A percentile compares a stretch with the other conserved stretches of the same genome.
These are phyloP conservation scores for Penicillium sp. DNA, from an alignment of 2,329 filamentous ascomycete genomes.

Conservation along the genomic window DNA sequence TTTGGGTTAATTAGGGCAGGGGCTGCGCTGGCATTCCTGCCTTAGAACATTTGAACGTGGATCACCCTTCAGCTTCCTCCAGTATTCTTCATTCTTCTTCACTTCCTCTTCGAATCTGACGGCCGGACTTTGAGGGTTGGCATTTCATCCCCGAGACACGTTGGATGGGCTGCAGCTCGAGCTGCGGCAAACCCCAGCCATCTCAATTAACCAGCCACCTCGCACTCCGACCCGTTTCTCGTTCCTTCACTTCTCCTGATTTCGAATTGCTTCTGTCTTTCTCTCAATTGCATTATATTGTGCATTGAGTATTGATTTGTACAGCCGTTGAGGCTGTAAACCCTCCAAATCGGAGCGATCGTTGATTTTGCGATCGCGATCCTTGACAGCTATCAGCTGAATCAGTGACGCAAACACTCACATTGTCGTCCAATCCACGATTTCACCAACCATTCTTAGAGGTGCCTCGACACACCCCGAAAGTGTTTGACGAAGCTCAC, in stretches of 20 bases:
- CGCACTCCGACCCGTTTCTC: conserved; percentile 11
- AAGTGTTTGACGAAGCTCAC: conserved; percentile 47
- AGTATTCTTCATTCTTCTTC: background rate
- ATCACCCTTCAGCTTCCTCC: background rate
- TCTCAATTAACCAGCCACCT: conserved; percentile 36
- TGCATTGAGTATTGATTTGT: conserved; percentile 2
- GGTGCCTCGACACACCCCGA: conserved; percentile 38
- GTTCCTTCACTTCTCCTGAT: conserved; percentile 9
- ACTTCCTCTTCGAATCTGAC: background rate
- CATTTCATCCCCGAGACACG: conserved; percentile 15
- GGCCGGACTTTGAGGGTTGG: background rate
- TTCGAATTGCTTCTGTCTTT: background rate
- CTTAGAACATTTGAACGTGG: background rate
- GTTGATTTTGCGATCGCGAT: conserved; percentile 12
- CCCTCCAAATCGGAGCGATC: background rate
- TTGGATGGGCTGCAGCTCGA: conserved; percentile 19
- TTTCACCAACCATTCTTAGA: conserved; percentile 22
- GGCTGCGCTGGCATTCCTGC: background rate
- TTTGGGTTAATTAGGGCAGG: background rate
- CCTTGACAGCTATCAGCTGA: conserved; percentile 9
- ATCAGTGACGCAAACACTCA: conserved; percentile 18
- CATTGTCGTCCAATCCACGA: conserved; percentile 30
- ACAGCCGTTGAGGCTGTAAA: conserved; percentile 3
- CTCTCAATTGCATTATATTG: conserved; percentile 4
- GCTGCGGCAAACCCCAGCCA: conserved; percentile 30